These are phyloP conservation scores for Neonectria ditissima DNA, from an alignment of 2,329 filamentous ascomycete genomes.

Conservation along the genomic window DNA sequence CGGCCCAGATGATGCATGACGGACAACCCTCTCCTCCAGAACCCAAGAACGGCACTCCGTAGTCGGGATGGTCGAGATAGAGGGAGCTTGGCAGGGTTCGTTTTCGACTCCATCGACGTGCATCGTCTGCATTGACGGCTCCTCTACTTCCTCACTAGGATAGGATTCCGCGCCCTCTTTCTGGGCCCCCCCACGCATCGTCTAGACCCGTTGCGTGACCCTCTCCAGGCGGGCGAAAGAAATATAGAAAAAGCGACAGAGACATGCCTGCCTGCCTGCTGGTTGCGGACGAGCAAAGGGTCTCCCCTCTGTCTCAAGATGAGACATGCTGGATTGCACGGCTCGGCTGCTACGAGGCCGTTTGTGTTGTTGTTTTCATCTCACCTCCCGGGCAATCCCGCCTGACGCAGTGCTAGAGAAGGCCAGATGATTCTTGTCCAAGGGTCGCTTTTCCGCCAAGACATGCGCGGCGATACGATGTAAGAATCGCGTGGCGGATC, in stretches of 20 bases:
- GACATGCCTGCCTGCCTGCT: slow-evolving; percentile 6
- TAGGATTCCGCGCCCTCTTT: slow-evolving; percentile 12
- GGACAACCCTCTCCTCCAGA: not conserved
- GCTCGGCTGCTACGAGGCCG: not conserved
- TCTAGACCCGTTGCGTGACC: not conserved
- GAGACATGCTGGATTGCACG: slow-evolving; percentile 17
- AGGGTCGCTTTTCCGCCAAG: slow-evolving; percentile 3
- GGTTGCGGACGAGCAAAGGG: not conserved
- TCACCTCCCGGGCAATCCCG: not conserved
- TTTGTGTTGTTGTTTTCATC: slow-evolving; percentile 5
- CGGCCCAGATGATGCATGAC: slow-evolving; percentile 4
- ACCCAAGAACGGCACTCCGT: not conserved
- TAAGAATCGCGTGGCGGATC: slow-evolving; percentile 29
- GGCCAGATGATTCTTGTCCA: not conserved
- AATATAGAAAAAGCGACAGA: not conserved
- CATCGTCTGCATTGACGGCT: slow-evolving; percentile 22
- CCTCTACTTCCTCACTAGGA: slow-evolving; percentile 15
- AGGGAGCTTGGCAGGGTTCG: not conserved
- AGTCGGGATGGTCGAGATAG: slow-evolving; percentile 1
- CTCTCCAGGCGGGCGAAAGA: not conserved
- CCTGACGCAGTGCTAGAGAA: not conserved
- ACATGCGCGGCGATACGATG: slow-evolving; percentile 23
- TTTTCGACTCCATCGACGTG: slow-evolving; percentile 15
- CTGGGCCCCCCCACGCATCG: slow-evolving; percentile 10
- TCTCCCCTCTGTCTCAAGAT: slow-evolving; percentile 18